phyloP scores from a whole-genome alignment of 805 yeast genomes.

The Lachancea mirantina region DNA sequence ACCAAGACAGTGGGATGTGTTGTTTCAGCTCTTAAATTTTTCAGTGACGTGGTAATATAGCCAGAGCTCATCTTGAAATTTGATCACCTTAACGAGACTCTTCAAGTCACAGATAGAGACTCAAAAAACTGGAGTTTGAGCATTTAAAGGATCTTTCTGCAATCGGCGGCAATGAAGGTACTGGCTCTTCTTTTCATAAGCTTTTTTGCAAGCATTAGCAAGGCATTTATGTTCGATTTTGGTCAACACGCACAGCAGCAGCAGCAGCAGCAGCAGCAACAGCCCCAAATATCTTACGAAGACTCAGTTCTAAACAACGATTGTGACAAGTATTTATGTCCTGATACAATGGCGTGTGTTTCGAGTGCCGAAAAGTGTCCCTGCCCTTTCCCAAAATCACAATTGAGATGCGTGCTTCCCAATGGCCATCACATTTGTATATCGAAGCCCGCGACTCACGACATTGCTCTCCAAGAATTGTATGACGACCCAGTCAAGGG shows the following conservation, averaged over 20 bases:
- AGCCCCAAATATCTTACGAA: slow-evolving; percentile 29
- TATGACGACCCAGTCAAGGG: slow-evolving; percentile 43
- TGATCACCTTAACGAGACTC: too few species aligned
- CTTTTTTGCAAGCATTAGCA: background rate
- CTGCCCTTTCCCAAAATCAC: slow-evolving; percentile 83
- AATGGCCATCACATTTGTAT: slow-evolving; percentile 65
- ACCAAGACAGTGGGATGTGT: too few species aligned
- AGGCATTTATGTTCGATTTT: slow-evolving; percentile 28
- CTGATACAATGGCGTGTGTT: slow-evolving; percentile 78
- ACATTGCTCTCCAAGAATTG: slow-evolving; percentile 30
- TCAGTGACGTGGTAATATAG: too few species aligned
- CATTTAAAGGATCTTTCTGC: too few species aligned
- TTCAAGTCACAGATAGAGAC: too few species aligned
- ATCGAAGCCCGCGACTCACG: slow-evolving; percentile 61
- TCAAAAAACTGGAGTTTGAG: too few species aligned
- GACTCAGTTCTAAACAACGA: slow-evolving; percentile 32
- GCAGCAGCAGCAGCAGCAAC: slow-evolving; percentile 34
- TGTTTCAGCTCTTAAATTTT: too few species aligned
- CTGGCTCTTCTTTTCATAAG: background rate
- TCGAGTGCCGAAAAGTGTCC: slow-evolving; percentile 67
- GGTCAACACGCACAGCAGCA: slow-evolving; percentile 37
- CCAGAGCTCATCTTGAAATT: too few species aligned
- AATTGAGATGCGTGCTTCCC: slow-evolving; percentile 73
- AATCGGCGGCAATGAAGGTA: too few species aligned
- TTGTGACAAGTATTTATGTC: slow-evolving; percentile 70